These are phyloP conservation scores for Mortierella hygrophila DNA, from an alignment of 192 early-diverging fungal species.

Conservation along the genomic window DNA sequence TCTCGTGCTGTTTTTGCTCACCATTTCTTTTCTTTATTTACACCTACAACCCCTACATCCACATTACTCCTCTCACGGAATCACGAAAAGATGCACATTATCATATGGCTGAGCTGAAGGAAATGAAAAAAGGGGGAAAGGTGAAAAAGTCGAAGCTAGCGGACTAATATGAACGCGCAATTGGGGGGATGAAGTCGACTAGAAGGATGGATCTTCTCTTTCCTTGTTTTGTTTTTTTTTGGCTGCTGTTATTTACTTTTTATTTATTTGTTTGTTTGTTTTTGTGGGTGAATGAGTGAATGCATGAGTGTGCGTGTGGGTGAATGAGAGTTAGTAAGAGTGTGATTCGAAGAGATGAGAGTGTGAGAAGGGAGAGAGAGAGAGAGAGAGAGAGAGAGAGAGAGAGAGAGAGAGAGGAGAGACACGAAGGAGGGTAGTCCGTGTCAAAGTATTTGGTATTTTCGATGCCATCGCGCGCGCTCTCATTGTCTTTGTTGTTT, in stretches of 20 bases:
- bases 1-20: too few species aligned
- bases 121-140: not conserved
- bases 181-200: too few species aligned
- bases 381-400: too few species aligned
- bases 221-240: too few species aligned
- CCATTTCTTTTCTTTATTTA: not conserved
- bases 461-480: not conserved
- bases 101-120: not conserved
- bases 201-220: too few species aligned
- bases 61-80: too few species aligned
- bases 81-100: too few species aligned
- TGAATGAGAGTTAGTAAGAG: too few species aligned
- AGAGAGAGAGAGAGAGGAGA: too few species aligned
- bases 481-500: not conserved
- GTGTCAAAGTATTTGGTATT: not conserved
- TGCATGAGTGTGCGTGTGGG: not conserved
- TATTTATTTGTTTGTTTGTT: not conserved
- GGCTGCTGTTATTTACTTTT: too few species aligned
- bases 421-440: not conserved
- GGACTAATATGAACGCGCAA: not conserved
- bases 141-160: not conserved
- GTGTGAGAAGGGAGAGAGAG: too few species aligned
- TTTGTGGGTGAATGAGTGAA: not conserved
- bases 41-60: not conserved
- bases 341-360: too few species aligned